A percentile compares a stretch with the other conserved stretches of the same genome.
These are phyloP conservation scores for Trichoderma sp. DNA, from an alignment of 2,329 filamentous ascomycete genomes.

Conservation along the genomic window DNA sequence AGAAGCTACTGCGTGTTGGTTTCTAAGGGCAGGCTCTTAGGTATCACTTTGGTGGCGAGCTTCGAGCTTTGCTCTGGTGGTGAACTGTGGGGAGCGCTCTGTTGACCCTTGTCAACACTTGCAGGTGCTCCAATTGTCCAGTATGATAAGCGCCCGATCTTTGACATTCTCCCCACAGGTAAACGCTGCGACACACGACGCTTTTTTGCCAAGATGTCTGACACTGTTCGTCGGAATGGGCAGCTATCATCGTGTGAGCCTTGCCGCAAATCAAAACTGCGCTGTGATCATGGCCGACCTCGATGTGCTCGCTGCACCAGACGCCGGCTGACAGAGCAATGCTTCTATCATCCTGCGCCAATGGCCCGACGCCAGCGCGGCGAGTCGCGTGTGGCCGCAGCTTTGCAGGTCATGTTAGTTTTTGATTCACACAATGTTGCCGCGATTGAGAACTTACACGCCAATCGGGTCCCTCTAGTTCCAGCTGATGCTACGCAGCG, in stretches of 20 bases:
- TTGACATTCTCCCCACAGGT: neutral
- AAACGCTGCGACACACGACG: neutral
- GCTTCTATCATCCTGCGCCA: neutral
- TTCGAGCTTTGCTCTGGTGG: too few relatives aligned
- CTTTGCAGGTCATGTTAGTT: neutral
- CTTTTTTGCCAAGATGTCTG: neutral
- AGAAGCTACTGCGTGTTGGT: too few relatives aligned
- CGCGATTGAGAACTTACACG: neutral
- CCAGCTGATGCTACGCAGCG: neutral
- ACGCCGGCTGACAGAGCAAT: neutral
- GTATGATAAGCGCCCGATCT: neutral
- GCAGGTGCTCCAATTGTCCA: neutral
- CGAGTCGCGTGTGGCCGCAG: neutral
- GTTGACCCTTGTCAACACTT: neutral
- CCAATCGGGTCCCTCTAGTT: neutral
- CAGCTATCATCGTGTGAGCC: neutral
- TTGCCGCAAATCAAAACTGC: neutral
- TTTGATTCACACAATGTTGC: neutral
- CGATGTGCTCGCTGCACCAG: neutral
- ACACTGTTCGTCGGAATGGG: neutral
- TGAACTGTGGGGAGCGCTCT: too few relatives aligned
- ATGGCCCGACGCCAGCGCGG: neutral
- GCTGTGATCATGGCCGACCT: neutral
- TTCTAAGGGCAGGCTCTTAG: too few relatives aligned
- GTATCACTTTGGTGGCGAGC: too few relatives aligned